Evolutionary conservation across 148 eudicot genomes (phyloP), one percentile per base, ranked within the genome.

Genomic region (Heliamphora exappendiculata): DNA sequence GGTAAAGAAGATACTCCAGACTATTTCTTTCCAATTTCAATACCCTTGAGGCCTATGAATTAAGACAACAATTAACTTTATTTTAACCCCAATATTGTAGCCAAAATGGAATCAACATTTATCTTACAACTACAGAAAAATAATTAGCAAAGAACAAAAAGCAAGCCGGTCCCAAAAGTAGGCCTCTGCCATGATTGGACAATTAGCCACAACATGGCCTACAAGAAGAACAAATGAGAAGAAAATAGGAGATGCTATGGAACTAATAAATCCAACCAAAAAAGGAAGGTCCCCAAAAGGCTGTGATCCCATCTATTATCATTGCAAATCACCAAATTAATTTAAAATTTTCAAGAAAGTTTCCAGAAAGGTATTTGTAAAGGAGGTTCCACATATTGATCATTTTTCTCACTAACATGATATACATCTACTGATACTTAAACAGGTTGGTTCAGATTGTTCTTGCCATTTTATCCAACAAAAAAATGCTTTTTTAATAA

Each of bases 21-120:
- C 98, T 93, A 82, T 85, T 80, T 68, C 99, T 88, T 79, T 96
- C 99, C 91, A 91, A 34, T 66, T 96, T 89, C 80, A 96, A 85
- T 64, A 93, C 93, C 85, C 91, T 90, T 33, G 99, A 95, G 41
- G 96, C 99, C 99, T 94, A 67, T 29, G 69, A 69, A 58, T 59
- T 49, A 60, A 81, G 76, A 60, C 42, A 59, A 67, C 45, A 76
- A 67, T 22, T 4, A 47, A 70, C 41, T 42, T 47, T 5, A 59
- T 54, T 13, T 78, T 78, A 77, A 82, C 74, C 75, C 36, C 28
- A 47, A 57, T 41, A 68, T 7, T 59, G 37, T 28, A 39, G 11
- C 72, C 9, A 22, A 47, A 49, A 34, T 55, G 31, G 26, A 63
- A 47, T 14, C 26, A 57, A 28, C n/a, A 63, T 45, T 75, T 47